Base-by-base conservation (phyloP, 257 asterid genomes). In the Marsdenia floribunda region DNA sequence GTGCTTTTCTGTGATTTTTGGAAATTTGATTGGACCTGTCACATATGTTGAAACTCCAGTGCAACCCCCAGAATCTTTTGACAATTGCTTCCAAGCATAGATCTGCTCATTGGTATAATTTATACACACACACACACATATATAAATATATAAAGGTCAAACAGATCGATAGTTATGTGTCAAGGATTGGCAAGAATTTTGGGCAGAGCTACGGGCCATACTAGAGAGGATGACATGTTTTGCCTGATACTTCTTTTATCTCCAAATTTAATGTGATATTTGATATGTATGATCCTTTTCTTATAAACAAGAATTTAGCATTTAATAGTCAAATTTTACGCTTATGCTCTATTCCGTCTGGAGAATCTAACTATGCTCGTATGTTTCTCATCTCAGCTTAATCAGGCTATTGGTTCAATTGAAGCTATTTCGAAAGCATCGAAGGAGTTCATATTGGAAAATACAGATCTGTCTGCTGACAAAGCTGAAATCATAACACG, bases 361-460 rank as follows among this genome's bases (percentile, higher is more conserved):
- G 57, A n/a, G 74, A 38, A 75, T 68, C 26, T 57, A 49, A 37
- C 47, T 42, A 55, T 65, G 74, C 42, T 54, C 38, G 24, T 29
- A 8, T 35, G 14, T 65, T 65, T 57, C 63, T 54, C 69, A 57
- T 73, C 79, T 79, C 96, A 95, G 99, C 96, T 95, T 26, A 80
- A 81, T 80, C 97, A 88, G 84, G 96, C 97, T 49, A 85, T 95
- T 75, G 97, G 99, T 77, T 95, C 99, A 83, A 86, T 95, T 71
- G 96, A 90, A 89, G 96, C 98, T 76, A 84, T 95, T 75, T 91
- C 98, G 3, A 89, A 88, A 82, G 90, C 98, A 76, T 87, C 97
- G 38, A 92, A 89, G 83, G 89, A 90, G 55, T 77, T 83, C 89
- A 90, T 95, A 57, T 57, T 90, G 87, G 93, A 87, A 81, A 86